Conservation (phyloP, 305 asterid genomes). For the Solanum hybrid region DNA sequence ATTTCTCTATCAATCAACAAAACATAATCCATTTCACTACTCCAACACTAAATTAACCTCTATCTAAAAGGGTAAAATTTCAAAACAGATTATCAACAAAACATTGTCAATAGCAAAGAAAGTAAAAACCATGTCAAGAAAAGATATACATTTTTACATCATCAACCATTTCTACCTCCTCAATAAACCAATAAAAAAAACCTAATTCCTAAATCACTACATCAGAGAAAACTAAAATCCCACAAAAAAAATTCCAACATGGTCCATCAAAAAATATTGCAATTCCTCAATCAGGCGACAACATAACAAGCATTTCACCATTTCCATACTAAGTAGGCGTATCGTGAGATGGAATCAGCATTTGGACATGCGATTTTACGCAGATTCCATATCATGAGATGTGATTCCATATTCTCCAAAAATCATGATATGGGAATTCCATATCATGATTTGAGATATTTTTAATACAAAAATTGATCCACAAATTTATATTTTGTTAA, state of each 20-base stretch:
- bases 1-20: not conserved
- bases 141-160: not conserved
- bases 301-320: not conserved
- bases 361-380: too few relatives aligned
- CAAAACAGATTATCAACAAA: not conserved
- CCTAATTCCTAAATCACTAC: not conserved
- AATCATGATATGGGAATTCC: too few relatives aligned
- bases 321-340: too few relatives aligned
- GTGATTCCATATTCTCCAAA: too few relatives aligned
- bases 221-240: not conserved
- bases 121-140: not conserved
- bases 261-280: not conserved
- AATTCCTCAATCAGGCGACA: not conserved
- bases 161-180: slow-evolving; percentile 32
- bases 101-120: not conserved
- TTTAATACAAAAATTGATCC: too few relatives aligned
- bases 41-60: not conserved
- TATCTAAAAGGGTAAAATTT: not conserved
- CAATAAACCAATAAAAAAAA: slow-evolving; percentile 12
- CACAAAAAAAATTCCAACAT: not conserved
- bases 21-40: not conserved
- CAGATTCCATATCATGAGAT: too few relatives aligned
- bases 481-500: too few relatives aligned
- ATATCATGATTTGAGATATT: too few relatives aligned
- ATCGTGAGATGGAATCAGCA: too few relatives aligned